Evolutionary conservation across 139 green algal species (phyloP), one percentile per base, ranked within the genome.

Genomic region (Astrephomene gubernaculifera): DNA sequence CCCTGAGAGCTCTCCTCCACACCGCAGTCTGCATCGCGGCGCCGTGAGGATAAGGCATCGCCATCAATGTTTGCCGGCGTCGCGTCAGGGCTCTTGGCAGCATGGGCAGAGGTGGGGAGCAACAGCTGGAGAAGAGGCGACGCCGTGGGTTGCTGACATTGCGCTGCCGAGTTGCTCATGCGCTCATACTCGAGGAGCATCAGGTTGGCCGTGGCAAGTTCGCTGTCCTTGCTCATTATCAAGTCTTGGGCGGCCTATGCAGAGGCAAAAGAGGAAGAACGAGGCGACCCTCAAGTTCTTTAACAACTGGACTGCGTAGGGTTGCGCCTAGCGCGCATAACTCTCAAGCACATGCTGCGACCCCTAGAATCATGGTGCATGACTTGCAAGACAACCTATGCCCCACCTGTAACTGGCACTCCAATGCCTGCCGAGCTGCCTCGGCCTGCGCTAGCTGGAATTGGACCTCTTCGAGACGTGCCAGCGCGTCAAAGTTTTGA

Each of bases 331-430:
- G n/a, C n/a, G n/a, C n/a, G n/a, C n/a, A n/a, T n/a, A n/a, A n/a
- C n/a, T n/a, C n/a, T n/a, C n/a, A n/a, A n/a, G n/a, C n/a, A n/a
- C n/a, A n/a, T n/a, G n/a, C n/a, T n/a, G n/a, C n/a, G n/a, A n/a
- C n/a, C n/a, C n/a, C n/a, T n/a, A n/a, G n/a, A n/a, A n/a, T n/a
- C n/a, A n/a, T n/a, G n/a, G n/a, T n/a, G n/a, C n/a, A n/a, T n/a
- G n/a, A n/a, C n/a, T n/a, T n/a, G n/a, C n/a, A n/a, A n/a, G n/a
- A n/a, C n/a, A n/a, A n/a, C n/a, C n/a, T n/a, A n/a, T n/a, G n/a
- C n/a, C 73, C 5, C 53, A 81, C 73, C 73, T 80, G 45, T 60
- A 83, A 49, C 60, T 83, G 60, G 43, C 29, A 73, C n/a, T 73
- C 60, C 2, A 72, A 41, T 31, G n/a, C n/a, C 22, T 63, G 14